Percentiles rank a stretch among this genome's conserved stretches.
Evolutionary conservation across 257 asterid genomes (phyloP).

Genomic region (Solanum microdontum): DNA sequence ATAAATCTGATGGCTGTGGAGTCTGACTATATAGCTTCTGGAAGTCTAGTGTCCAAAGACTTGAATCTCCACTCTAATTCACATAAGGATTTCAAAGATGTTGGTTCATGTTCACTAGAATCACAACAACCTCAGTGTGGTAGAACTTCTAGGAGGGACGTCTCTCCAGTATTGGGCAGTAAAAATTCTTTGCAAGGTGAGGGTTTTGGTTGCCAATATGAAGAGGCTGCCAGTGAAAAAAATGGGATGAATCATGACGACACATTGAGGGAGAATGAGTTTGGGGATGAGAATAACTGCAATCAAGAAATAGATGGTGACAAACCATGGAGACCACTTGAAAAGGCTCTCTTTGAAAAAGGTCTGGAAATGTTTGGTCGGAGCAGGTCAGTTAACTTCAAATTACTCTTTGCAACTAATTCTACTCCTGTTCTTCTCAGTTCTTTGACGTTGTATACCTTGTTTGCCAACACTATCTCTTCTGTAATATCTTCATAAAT

Average conservation of each 20-base stretch:
- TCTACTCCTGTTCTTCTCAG: background rate
- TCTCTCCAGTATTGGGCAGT: conserved; percentile 21
- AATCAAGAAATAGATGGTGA: conserved; percentile 37
- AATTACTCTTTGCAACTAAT: conserved; percentile 3
- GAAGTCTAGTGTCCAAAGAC: conserved; percentile 32
- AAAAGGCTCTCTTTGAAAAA: conserved; percentile 78
- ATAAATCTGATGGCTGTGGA: conserved; percentile 44
- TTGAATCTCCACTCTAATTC: conserved; percentile 27
- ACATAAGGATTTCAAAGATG: conserved; percentile 14
- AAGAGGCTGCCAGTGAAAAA: conserved; percentile 32
- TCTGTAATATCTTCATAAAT: background rate
- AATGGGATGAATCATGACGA: conserved; percentile 26
- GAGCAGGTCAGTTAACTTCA: conserved; percentile 52
- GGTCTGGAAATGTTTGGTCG: conserved; percentile 81
- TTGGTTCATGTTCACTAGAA: conserved; percentile 22
- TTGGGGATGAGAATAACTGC: conserved; percentile 32
- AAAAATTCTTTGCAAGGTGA: conserved; percentile 38
- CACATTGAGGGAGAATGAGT: conserved; percentile 39
- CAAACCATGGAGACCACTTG: conserved; percentile 73
- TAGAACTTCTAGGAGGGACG: conserved; percentile 49
- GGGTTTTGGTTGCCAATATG: conserved; percentile 36
- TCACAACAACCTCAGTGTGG: conserved; percentile 38
- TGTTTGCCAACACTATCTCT: background rate
- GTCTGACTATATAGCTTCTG: conserved; percentile 41
- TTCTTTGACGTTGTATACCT: background rate